Evolutionary conservation across 352 stramenopile genomes (phyloP), one percentile per base, ranked within the genome.

Genomic region (Pythium grandisporangium): DNA sequence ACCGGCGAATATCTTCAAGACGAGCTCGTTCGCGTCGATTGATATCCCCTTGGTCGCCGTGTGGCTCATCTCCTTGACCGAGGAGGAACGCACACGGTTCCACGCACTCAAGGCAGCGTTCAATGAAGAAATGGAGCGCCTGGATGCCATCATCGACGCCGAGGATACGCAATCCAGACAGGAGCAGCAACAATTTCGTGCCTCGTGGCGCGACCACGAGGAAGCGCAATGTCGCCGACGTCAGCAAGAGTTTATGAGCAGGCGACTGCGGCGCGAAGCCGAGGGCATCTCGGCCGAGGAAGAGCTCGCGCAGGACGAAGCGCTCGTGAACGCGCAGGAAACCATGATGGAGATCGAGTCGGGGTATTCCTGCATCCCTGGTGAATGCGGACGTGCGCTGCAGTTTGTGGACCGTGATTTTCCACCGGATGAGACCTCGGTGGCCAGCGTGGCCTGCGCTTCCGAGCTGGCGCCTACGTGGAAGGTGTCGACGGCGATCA

Each of bases 381-480:
- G 85, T 0, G 70, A 91, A 16, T 91, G 66, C 35, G 84, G 86
- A 3, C 63, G 82, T 10, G 69, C 73, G 22, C 46, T 91, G 19
- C 84, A 97, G 55, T 97, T 82, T 50, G 68, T 93, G 7, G 89
- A 97, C 45, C 70, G 68, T 12, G 82, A 95, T 22, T 97, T 97
- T 54, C 72, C 83, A n/a, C 73, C 84, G 3, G 70, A 84, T 16
- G 54, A 69, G 6, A 79, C 62, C 16, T 93, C 81, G 2, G 37
- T 96, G 7, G 65, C 74, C 5, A 78, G 68, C n/a, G 84, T 77
- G 19, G 24, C 46, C 17, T 58, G 62, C 25, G 80, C 83, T 44
- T 22, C 30, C 2, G 70, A 80, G 17, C 51, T 93, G 23, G 51
- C 54, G 6, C n/a, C n/a, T n/a, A 66, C 73, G 14, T 97, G 84